These are phyloP conservation scores for Madurella mycetomatis DNA, from an alignment of 2,329 filamentous ascomycete species.

Conservation along the genomic window DNA sequence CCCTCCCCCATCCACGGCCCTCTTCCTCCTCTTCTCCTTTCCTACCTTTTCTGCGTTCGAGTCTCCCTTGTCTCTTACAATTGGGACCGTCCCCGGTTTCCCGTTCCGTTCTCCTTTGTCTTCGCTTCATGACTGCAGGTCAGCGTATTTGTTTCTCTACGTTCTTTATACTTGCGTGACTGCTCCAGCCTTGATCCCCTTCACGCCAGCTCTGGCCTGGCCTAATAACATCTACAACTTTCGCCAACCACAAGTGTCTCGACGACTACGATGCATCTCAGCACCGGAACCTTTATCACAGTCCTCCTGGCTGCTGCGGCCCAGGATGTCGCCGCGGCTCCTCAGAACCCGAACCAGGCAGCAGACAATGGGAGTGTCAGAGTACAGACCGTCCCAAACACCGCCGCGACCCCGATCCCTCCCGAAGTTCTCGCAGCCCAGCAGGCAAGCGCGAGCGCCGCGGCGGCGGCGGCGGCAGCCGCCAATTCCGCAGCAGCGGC, in stretches of 20 bases:
- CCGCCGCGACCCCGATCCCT: slow-evolving; percentile 3
- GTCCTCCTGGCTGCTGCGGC: slow-evolving; percentile 24
- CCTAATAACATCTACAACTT: slow-evolving; percentile 5
- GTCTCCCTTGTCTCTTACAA: slow-evolving; percentile 1
- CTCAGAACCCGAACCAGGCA: slow-evolving; percentile 8
- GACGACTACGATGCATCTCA: slow-evolving; percentile 24
- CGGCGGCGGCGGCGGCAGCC: slow-evolving; percentile 15
- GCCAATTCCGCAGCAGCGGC: slow-evolving; percentile 17
- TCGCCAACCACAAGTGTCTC: slow-evolving; percentile 3
- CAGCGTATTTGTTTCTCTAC: slow-evolving; percentile 21
- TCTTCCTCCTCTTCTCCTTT: slow-evolving; percentile 7
- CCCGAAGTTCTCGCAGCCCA: slow-evolving; percentile 17
- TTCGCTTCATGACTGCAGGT: slow-evolving; percentile 27
- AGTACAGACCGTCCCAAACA: not conserved
- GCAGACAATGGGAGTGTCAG: not conserved
- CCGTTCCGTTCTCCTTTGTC: slow-evolving; percentile 6
- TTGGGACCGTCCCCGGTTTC: slow-evolving; percentile 5
- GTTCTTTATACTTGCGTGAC: slow-evolving; percentile 15
- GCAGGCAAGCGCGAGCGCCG: slow-evolving; percentile 16
- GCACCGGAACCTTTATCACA: slow-evolving; percentile 21
- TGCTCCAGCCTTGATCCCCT: slow-evolving; percentile 7
- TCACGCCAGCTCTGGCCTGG: slow-evolving; percentile 20
- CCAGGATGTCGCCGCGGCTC: slow-evolving; percentile 20
- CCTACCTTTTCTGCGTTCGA: slow-evolving; percentile 5
- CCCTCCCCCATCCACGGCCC: slow-evolving; percentile 10